Percentiles rank a stretch among this genome's conserved stretches.
These are phyloP conservation scores for Linnemannia hyalina DNA, from an alignment of 192 early-diverging fungal species.

Conservation along the genomic window DNA sequence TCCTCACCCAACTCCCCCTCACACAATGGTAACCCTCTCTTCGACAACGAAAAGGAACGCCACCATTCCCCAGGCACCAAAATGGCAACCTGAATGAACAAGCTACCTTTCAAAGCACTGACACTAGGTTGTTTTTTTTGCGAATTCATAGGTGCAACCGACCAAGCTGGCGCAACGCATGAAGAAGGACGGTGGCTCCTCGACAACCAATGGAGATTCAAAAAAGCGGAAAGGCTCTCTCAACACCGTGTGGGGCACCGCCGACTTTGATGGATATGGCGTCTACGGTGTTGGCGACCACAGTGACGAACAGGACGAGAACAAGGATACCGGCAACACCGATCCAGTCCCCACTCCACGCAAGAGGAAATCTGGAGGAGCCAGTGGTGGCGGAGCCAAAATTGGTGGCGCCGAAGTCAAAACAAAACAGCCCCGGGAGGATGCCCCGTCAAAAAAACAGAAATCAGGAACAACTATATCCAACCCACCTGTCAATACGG, in stretches of 20 bases:
- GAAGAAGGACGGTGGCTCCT: slow-evolving; percentile 26
- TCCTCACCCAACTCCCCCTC: background rate
- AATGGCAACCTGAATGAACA: background rate
- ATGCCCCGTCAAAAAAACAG: slow-evolving; percentile 7
- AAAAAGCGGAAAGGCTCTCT: slow-evolving; percentile 22
- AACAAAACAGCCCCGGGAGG: background rate
- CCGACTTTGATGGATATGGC: slow-evolving; percentile 17
- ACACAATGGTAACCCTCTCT: background rate
- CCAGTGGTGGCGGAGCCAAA: background rate
- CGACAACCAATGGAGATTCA: slow-evolving; percentile 3
- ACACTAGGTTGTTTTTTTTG: background rate
- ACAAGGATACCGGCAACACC: background rate
- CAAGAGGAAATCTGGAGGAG: background rate
- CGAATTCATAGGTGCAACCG: slow-evolving; percentile 3
- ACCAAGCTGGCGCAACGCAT: slow-evolving; percentile 35
- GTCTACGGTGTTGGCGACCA: background rate
- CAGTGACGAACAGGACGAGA: slow-evolving; percentile 36
- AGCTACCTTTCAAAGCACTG: background rate
- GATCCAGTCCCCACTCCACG: background rate
- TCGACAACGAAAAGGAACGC: background rate
- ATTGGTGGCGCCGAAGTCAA: background rate
- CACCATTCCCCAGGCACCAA: background rate
- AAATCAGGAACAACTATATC: slow-evolving; percentile 1
- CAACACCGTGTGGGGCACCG: background rate
- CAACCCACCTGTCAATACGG: background rate